phyloP scores from a whole-genome alignment of 169 alveolate species.

The Babesia divergens region DNA sequence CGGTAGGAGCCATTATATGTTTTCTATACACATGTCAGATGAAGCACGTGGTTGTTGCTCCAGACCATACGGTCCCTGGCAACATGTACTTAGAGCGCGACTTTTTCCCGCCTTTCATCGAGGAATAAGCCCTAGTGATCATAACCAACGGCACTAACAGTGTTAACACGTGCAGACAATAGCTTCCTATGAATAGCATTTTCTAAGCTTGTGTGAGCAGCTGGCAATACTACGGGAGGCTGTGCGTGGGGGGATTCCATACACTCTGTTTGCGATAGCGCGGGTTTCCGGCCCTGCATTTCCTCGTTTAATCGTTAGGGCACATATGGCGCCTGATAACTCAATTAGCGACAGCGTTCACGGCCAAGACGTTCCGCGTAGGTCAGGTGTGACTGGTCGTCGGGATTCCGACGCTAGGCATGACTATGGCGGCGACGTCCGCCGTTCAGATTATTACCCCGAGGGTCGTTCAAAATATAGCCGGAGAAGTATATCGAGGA shows the following conservation, averaged over 20 bases:
- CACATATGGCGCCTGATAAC: too few species aligned
- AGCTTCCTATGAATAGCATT: too few species aligned
- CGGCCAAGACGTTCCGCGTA: background rate
- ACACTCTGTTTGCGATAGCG: too few species aligned
- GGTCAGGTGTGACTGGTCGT: conserved; percentile 6
- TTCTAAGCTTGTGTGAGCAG: too few species aligned
- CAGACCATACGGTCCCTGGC: conserved; percentile 23
- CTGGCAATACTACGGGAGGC: too few species aligned
- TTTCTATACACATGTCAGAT: conserved; percentile 2
- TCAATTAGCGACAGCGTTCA: too few species aligned
- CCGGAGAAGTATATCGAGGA: conserved; percentile 22
- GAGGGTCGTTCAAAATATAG: background rate
- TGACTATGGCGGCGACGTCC: conserved; percentile 20
- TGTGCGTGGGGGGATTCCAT: too few species aligned
- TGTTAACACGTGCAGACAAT: too few species aligned
- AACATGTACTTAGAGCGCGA: conserved; percentile 38
- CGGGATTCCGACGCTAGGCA: conserved; percentile 23
- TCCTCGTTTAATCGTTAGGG: too few species aligned
- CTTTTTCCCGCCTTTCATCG: conserved; percentile 49
- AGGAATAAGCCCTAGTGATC: conserved; percentile 31
- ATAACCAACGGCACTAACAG: conserved; percentile 27
- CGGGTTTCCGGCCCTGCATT: too few species aligned
- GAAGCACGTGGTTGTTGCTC: conserved; percentile 40
- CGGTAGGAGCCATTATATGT: conserved; percentile 24
- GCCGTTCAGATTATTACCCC: background rate